phyloP scores from a whole-genome alignment of 1,139 yeast genomes.

The Scheffersomyces stambukii region DNA sequence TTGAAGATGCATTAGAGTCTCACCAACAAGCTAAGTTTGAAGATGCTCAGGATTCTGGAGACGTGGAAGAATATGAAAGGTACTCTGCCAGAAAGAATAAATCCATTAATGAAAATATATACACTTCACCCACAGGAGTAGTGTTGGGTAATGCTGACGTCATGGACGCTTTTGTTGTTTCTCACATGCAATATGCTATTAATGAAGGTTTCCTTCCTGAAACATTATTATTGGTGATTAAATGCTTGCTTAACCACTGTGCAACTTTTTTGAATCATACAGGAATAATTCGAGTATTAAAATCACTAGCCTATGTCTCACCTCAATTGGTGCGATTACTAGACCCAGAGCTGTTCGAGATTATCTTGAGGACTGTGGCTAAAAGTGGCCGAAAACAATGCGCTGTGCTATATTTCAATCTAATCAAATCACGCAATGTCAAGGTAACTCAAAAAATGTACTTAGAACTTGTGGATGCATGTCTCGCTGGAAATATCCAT shows the following conservation, averaged over 20 bases:
- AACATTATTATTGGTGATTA: constrained; percentile 29
- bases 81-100: no score
- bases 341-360: constrained; percentile 27
- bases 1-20: no score
- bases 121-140: constrained; percentile 25
- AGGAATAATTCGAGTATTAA: constrained; percentile 24
- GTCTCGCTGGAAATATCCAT: constrained; percentile 23
- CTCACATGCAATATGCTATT: constrained; percentile 23
- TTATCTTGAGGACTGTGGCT: constrained; percentile 27
- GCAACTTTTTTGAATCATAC: constrained; percentile 33
- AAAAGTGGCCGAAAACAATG: constrained; percentile 24
- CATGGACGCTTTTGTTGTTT: constrained; percentile 19
- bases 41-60: no score
- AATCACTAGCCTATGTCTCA: constrained; percentile 17
- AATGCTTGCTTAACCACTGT: constrained; percentile 37
- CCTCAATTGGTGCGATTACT: constrained; percentile 14
- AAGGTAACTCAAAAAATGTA: constrained; percentile 16
- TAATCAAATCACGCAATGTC: constrained; percentile 12
- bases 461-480: constrained; percentile 21
- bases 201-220: constrained; percentile 11
- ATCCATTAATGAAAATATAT: constrained; percentile 20
- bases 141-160: constrained; percentile 27
- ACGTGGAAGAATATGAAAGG: constrained; percentile 12
- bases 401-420: constrained; percentile 21
- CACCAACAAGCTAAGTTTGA: no score